Base-by-base conservation (phyloP, 75 land plant species). In the Larix kaempferi region DNA sequence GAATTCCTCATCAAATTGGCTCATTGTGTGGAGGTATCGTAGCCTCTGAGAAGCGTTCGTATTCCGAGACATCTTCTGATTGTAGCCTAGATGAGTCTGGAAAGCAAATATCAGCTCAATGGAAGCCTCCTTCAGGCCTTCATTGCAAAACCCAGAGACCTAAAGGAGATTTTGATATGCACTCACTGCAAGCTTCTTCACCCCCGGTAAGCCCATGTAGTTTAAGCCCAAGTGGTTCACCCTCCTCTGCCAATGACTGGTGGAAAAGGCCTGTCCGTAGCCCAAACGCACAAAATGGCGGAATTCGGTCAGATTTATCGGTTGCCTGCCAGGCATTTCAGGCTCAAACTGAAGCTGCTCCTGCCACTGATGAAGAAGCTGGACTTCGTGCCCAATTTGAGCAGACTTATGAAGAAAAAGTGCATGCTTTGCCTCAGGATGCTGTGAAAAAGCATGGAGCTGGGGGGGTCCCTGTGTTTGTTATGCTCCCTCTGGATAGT, bases 401-500 rank as follows among this genome's bases (percentile, higher is more conserved):
- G 80, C 52, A 1, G 52, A 81, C 57, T 73, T 35, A 79, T 57
- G 23, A 19, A 57, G 80, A 16, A 58, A 83, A 39, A 7, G 77
- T 67, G 7, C 73, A 69, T 69, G 73, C 10, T 41, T 59, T 19
- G 54, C 13, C 44, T 19, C 62, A 15, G 22, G 26, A 22, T 8
- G 22, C 76, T 49, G 33, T 17, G 76, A 71, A 19, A 58, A 76
- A 65, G 65, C 74, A 39, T 27, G 77, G 60, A 44, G 60, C 69
- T 49, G 62, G 37, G 0, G 92, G 96, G 11, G 94, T 94, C 19
- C 98, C 98, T 58, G 98, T 94, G 77, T 94, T 75, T 77, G 93
- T 94, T 77, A 94, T 94, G 95, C 91, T 94, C 76, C 95, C 98
- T 74, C 57, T 94, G 78, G 98, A 94, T 52, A 88, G 93, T 27